These are phyloP conservation scores for Testicularia cyperi DNA, from an alignment of 1,284 basidiomycete genomes.

Conservation along the genomic window DNA sequence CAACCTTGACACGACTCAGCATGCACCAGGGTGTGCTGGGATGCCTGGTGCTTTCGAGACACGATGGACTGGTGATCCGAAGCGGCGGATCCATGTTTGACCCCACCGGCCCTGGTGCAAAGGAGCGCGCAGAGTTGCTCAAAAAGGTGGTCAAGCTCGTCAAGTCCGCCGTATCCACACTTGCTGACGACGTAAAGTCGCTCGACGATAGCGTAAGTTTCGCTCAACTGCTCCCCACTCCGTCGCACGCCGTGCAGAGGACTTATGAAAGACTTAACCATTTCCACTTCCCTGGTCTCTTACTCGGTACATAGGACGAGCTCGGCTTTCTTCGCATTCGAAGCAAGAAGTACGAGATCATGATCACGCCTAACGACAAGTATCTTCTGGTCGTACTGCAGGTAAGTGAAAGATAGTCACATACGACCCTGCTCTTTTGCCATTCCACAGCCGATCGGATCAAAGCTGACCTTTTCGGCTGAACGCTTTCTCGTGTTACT, in stretches of 20 bases:
- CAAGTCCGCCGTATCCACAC: slow-evolving; percentile 18
- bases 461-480: too few relatives aligned
- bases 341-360: slow-evolving; percentile 54
- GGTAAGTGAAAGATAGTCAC: slow-evolving; percentile 25
- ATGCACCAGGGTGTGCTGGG: slow-evolving; percentile 45
- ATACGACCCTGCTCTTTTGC: too few relatives aligned
- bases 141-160: slow-evolving; percentile 45
- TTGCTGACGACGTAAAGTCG: slow-evolving; percentile 26
- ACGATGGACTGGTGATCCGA: slow-evolving; percentile 53
- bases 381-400: slow-evolving; percentile 56
- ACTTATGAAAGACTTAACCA: too few relatives aligned
- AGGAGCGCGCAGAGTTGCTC: slow-evolving; percentile 33
- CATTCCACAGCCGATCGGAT: background rate
- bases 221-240: too few relatives aligned
- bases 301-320: slow-evolving; percentile 34
- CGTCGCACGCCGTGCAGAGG: too few relatives aligned
- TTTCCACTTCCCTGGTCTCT: background rate
- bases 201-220: slow-evolving; percentile 32
- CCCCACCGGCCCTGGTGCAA: slow-evolving; percentile 44
- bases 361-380: slow-evolving; percentile 56
- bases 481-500: too few relatives aligned
- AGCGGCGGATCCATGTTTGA: slow-evolving; percentile 58
- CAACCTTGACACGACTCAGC: slow-evolving; percentile 46
- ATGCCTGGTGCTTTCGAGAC: slow-evolving; percentile 43
- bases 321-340: slow-evolving; percentile 49